Percentiles rank a stretch among this genome's conserved stretches.
These are phyloP conservation scores for Thuidium tamariscinum DNA, from an alignment of 225 moss, liverwort and hornwort genomes.

Conservation along the genomic window DNA sequence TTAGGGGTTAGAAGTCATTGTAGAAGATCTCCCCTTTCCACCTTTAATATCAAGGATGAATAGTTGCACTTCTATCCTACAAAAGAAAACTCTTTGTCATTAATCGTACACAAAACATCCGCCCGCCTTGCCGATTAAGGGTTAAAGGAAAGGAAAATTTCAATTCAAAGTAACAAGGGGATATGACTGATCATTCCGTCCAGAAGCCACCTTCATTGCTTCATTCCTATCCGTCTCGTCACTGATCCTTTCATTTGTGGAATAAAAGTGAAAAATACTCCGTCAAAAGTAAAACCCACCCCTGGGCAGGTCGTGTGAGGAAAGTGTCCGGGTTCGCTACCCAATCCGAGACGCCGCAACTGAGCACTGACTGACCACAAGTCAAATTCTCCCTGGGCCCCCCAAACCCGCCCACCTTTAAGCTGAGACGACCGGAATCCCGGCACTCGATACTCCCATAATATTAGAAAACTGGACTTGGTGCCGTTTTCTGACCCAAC, in stretches of 20 bases:
- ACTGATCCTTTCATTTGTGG: not conserved
- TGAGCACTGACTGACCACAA: not conserved
- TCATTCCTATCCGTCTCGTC: not conserved
- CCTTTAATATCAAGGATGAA: too few relatives aligned
- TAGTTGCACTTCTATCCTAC: too few relatives aligned
- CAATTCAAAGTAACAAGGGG: not conserved
- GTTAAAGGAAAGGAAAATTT: not conserved
- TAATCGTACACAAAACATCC: too few relatives aligned
- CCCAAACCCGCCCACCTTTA: not conserved
- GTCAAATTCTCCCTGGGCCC: not conserved
- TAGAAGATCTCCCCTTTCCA: too few relatives aligned
- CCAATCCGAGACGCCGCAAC: not conserved
- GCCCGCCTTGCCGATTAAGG: too few relatives aligned
- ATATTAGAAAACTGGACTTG: not conserved
- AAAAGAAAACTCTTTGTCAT: too few relatives aligned
- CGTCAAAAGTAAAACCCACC: too few relatives aligned
- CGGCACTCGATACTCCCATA: not conserved
- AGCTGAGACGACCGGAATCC: not conserved
- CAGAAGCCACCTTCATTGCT: not conserved
- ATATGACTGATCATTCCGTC: not conserved
- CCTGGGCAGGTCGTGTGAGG: too few relatives aligned
- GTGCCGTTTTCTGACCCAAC: not conserved
- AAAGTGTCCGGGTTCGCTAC: not conserved
- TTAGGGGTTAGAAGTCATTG: too few relatives aligned
- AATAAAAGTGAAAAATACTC: too few relatives aligned